A percentile compares a stretch with the other conserved stretches of the same genome.
Conservation (phyloP, 169 alveolate species). For the Amoebophrya sp. region DNA sequence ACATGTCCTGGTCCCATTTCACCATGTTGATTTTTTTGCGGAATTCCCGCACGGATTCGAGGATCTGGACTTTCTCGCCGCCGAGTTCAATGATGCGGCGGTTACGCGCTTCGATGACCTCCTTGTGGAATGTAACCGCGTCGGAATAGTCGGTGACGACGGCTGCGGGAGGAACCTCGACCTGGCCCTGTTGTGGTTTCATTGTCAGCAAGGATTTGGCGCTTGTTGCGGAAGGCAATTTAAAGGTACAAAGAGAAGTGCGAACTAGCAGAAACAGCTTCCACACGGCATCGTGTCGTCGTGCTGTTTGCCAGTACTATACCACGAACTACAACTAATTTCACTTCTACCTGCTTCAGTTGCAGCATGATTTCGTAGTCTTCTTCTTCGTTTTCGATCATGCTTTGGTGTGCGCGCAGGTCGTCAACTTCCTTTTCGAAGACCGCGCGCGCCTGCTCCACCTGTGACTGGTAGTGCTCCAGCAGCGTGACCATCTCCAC, state of each 20-base stretch:
- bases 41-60: not conserved
- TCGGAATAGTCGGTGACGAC: not conserved
- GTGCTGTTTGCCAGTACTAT: too few species aligned
- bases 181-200: not conserved
- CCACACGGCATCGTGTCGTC: too few species aligned
- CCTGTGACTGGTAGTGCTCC: not conserved
- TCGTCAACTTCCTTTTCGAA: not conserved
- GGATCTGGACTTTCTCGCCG: not conserved
- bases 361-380: not conserved
- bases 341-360: not conserved
- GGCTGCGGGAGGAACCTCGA: not conserved
- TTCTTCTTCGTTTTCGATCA: not conserved
- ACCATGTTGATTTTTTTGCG: not conserved
- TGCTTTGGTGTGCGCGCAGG: not conserved
- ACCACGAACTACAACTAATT: too few species aligned
- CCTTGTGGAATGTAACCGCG: not conserved
- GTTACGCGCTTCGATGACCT: not conserved
- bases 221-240: not conserved
- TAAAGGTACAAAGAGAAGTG: not conserved
- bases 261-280: not conserved
- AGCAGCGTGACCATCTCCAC: not conserved
- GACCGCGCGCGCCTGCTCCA: not conserved
- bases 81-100: not conserved
- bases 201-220: not conserved
- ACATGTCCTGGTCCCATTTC: not conserved